A percentile compares a stretch with the other conserved stretches of the same genome.
phyloP scores from a whole-genome alignment of 2,329 filamentous ascomycete genomes.

The Aureobasidium sp. region DNA sequence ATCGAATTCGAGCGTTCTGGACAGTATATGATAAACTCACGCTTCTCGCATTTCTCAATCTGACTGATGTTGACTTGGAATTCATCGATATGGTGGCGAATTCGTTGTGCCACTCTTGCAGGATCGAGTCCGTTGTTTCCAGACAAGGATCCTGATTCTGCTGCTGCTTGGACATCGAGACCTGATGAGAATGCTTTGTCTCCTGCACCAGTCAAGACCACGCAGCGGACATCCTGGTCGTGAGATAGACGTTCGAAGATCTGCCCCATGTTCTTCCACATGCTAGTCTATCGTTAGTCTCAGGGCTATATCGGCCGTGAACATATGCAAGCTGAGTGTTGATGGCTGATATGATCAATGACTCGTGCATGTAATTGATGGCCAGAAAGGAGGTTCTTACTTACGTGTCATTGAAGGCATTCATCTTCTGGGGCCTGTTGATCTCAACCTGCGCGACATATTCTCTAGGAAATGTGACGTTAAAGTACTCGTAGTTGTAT shows the following conservation, averaged over 20 bases:
- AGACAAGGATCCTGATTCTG: constrained; percentile 3
- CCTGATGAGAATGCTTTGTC: constrained; percentile 79
- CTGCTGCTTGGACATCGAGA: constrained; percentile 54
- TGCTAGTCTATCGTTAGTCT: constrained; percentile 34
- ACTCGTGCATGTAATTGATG: neutral
- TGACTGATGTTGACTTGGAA: constrained; percentile 73
- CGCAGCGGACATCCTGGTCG: constrained; percentile 63
- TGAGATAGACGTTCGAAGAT: constrained; percentile 65
- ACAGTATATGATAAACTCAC: neutral
- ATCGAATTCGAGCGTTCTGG: neutral
- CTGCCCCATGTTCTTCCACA: constrained; percentile 73
- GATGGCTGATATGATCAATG: neutral
- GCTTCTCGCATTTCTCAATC: constrained; percentile 84
- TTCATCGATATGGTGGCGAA: constrained; percentile 62
- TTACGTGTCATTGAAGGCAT: constrained; percentile 68
- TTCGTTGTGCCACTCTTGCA: constrained; percentile 23
- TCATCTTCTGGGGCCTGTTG: constrained; percentile 77
- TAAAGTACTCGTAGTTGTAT: constrained; percentile 57
- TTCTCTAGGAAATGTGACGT: constrained; percentile 59
- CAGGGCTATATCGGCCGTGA: neutral
- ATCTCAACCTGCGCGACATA: constrained; percentile 88
- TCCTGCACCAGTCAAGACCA: constrained; percentile 74
- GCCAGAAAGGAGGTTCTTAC: constrained; percentile 17
- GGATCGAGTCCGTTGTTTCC: constrained; percentile 8
- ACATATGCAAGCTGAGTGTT: neutral